Evolutionary conservation across 2,329 filamentous ascomycete species (phyloP).

Genomic region (Dothideomycetes sp.): DNA sequence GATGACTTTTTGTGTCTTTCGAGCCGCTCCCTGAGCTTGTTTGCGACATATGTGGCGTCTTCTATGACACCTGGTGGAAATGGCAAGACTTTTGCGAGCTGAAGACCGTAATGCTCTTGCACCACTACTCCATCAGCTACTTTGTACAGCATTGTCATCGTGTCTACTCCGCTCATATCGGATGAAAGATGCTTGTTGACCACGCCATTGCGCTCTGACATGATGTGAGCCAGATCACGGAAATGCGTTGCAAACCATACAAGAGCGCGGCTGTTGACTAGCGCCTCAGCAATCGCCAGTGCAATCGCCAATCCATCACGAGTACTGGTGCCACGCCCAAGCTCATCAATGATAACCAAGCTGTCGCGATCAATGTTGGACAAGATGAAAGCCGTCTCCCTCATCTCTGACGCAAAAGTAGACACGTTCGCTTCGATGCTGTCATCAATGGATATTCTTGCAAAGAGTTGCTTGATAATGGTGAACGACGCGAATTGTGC

Average conservation of each 20-base stretch:
- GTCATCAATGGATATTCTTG: conserved; percentile 77
- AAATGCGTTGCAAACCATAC: conserved; percentile 97
- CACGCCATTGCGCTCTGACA: conserved; percentile 66
- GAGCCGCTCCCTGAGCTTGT: conserved; percentile 40
- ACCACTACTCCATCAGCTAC: conserved; percentile 60
- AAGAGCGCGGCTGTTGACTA: conserved; percentile 64
- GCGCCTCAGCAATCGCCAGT: conserved; percentile 76
- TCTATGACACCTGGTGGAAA: conserved; percentile 58
- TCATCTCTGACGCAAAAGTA: conserved; percentile 90
- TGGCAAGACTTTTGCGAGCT: conserved; percentile 63
- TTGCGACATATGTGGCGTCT: conserved; percentile 55
- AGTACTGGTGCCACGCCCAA: conserved; percentile 83
- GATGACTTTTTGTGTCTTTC: conserved; percentile 47
- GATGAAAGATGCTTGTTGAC: conserved; percentile 73
- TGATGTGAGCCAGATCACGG: conserved; percentile 63
- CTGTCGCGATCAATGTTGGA: conserved; percentile 61
- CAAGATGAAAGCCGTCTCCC: conserved; percentile 88
- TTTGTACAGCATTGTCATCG: conserved; percentile 82
- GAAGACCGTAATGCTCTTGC: conserved; percentile 73
- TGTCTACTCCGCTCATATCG: conserved; percentile 43
- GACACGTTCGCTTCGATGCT: conserved; percentile 84
- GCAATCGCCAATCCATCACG: conserved; percentile 83
- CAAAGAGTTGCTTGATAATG: conserved; percentile 73
- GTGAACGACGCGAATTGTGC: conserved; percentile 74
- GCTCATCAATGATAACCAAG: conserved; percentile 61